Evolutionary conservation across 2,329 filamentous ascomycete genomes (phyloP).

Genomic region (Xylariales sp.): DNA sequence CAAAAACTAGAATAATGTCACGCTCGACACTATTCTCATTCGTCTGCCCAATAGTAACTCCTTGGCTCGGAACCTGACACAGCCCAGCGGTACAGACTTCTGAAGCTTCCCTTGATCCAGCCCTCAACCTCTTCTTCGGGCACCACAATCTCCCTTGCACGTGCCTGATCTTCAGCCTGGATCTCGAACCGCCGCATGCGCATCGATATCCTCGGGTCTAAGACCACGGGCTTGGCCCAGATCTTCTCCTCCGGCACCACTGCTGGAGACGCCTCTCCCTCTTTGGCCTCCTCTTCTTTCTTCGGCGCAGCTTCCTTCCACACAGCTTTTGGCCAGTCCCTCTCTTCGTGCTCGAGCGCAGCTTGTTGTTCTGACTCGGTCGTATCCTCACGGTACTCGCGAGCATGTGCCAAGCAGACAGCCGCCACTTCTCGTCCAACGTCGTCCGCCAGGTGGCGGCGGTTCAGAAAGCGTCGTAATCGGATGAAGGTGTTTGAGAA

Average conservation of each 20-base stretch:
- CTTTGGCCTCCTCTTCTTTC: slow-evolving; percentile 27
- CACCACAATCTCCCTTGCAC: slow-evolving; percentile 57
- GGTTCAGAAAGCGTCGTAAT: slow-evolving; percentile 82
- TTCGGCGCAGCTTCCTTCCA: slow-evolving; percentile 51
- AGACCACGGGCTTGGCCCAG: slow-evolving; percentile 68
- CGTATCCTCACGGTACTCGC: slow-evolving; percentile 43
- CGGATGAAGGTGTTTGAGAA: slow-evolving; percentile 86
- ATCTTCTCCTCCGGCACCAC: slow-evolving; percentile 52
- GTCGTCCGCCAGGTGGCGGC: slow-evolving; percentile 77
- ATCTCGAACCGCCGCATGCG: slow-evolving; percentile 81
- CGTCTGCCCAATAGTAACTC: slow-evolving; percentile 15
- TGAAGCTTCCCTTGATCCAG: slow-evolving; percentile 58
- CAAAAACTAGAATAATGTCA: too few species aligned
- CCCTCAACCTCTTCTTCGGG: slow-evolving; percentile 67
- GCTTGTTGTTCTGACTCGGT: slow-evolving; percentile 56
- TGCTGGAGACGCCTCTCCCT: slow-evolving; percentile 15
- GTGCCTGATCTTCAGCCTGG: slow-evolving; percentile 62
- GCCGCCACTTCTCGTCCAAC: slow-evolving; percentile 85
- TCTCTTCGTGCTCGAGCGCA: slow-evolving; percentile 66
- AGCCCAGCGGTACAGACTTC: slow-evolving; percentile 49
- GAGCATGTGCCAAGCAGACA: slow-evolving; percentile 62
- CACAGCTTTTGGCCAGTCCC: slow-evolving; percentile 78
- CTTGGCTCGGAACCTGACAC: slow-evolving; percentile 36
- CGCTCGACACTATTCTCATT: not conserved
- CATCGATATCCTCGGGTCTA: slow-evolving; percentile 70